phyloP scores from a whole-genome alignment of 805 yeast genomes.

The Middelhovenomyces tepae region DNA sequence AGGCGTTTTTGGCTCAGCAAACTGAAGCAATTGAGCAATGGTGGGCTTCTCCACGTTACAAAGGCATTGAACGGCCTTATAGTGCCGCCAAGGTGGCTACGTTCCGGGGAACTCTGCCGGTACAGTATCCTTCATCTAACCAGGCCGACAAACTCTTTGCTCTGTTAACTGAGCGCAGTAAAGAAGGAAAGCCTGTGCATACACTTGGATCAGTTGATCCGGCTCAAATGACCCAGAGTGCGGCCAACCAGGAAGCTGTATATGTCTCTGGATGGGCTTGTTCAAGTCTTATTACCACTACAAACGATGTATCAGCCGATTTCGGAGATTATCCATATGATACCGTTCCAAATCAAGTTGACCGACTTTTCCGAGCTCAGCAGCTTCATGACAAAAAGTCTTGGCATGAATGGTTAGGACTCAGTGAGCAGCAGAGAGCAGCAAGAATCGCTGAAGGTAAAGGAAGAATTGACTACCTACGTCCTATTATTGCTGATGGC shows the following conservation, averaged over 20 bases:
- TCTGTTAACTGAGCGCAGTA: constrained; percentile 31
- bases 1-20: constrained; percentile 23
- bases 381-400: constrained; percentile 42
- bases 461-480: constrained; percentile 35
- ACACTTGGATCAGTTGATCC: constrained; percentile 53
- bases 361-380: constrained; percentile 46
- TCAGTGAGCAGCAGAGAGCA: too few relatives aligned
- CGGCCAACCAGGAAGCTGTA: constrained; percentile 31
- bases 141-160: constrained; percentile 43
- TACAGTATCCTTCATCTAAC: constrained; percentile 33
- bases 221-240: constrained; percentile 46
- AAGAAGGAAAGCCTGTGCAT: constrained; percentile 36
- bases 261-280: constrained; percentile 18
- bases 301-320: constrained; percentile 52
- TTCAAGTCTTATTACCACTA: constrained; percentile 41
- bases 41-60: constrained; percentile 39
- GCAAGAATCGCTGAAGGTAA: constrained; percentile 19
- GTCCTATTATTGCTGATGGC: constrained; percentile 55
- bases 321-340: constrained; percentile 58
- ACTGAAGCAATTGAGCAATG: constrained; percentile 31
- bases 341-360: constrained; percentile 53
- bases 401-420: constrained; percentile 29
- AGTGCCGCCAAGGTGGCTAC: constrained; percentile 39
- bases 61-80: constrained; percentile 39
- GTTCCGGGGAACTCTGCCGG: constrained; percentile 38